Evolutionary conservation across 2,329 filamentous ascomycete genomes (phyloP).

Genomic region (Nemania bipapillata): DNA sequence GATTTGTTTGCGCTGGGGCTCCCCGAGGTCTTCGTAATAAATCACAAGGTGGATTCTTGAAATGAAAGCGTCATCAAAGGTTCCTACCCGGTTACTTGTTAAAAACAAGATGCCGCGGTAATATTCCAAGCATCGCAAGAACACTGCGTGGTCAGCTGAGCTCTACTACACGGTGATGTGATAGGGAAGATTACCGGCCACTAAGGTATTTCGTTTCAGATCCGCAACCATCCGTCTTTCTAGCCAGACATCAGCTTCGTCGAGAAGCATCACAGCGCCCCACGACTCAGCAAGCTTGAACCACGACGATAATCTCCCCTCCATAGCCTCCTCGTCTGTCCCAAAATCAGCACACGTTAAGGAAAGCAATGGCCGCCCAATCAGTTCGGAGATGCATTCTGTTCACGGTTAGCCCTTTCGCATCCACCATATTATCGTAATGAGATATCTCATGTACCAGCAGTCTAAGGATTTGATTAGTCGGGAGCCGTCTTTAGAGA

Average conservation of each 20-base stretch:
- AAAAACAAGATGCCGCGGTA: conserved; percentile 27
- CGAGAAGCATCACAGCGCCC: conserved; percentile 23
- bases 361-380: conserved; percentile 31
- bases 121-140: conserved; percentile 25
- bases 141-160: background rate
- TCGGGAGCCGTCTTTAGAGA: no score
- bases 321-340: conserved; percentile 7
- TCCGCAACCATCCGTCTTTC: conserved; percentile 5
- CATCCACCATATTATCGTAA: no score
- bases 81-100: conserved; percentile 18
- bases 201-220: conserved; percentile 20
- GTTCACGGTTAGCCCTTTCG: no score
- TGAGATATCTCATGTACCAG: conserved; percentile 2
- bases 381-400: no score
- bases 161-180: no score
- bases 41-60: conserved; percentile 18
- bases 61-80: conserved; percentile 26
- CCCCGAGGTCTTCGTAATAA: conserved; percentile 11
- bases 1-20: conserved; percentile 4
- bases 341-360: conserved; percentile 35
- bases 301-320: conserved; percentile 25
- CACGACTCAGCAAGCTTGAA: conserved; percentile 6
- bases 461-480: no score
- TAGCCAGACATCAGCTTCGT: conserved; percentile 23
- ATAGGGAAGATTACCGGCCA: conserved; percentile 14